Percentiles rank a stretch among this genome's conserved stretches.
These are phyloP conservation scores for Allomyces arbusculus DNA, from an alignment of 192 early-diverging fungal species.

Conservation along the genomic window DNA sequence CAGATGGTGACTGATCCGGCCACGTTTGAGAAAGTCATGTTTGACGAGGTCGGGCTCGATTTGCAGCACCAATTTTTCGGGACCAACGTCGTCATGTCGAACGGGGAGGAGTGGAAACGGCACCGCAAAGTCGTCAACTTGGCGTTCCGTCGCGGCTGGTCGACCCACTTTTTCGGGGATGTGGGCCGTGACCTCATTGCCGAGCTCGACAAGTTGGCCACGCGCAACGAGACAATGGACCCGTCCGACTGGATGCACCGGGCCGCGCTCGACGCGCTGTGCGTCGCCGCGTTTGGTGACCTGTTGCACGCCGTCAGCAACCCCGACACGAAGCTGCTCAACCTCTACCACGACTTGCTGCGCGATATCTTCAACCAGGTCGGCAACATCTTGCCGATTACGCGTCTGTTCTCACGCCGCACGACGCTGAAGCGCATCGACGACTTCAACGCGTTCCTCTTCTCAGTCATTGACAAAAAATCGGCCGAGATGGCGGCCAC, in stretches of 20 bases:
- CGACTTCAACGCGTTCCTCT: not conserved
- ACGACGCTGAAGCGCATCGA: not conserved
- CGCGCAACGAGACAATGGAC: not conserved
- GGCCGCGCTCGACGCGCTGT: not conserved
- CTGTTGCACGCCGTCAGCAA: not conserved
- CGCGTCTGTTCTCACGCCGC: not conserved
- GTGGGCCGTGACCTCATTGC: constrained; percentile 8
- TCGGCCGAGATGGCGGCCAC: not conserved
- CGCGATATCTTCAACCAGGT: not conserved
- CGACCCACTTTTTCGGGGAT: constrained; percentile 6
- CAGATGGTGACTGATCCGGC: not conserved
- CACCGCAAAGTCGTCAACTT: constrained; percentile 23
- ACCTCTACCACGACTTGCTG: not conserved
- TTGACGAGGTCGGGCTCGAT: not conserved
- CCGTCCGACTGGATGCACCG: not conserved
- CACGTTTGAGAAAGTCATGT: not conserved
- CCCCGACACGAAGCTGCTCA: not conserved
- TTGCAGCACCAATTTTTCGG: not conserved
- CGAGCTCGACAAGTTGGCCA: constrained; percentile 8
- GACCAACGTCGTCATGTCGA: constrained; percentile 14
- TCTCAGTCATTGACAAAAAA: not conserved
- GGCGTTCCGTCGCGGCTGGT: constrained; percentile 22
- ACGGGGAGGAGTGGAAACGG: constrained; percentile 19
- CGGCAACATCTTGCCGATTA: not conserved
- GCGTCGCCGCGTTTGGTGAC: not conserved